Evolutionary conservation across 352 stramenopile species (phyloP), one percentile per base, ranked within the genome.

Genomic region (Aphanomyces astaci): DNA sequence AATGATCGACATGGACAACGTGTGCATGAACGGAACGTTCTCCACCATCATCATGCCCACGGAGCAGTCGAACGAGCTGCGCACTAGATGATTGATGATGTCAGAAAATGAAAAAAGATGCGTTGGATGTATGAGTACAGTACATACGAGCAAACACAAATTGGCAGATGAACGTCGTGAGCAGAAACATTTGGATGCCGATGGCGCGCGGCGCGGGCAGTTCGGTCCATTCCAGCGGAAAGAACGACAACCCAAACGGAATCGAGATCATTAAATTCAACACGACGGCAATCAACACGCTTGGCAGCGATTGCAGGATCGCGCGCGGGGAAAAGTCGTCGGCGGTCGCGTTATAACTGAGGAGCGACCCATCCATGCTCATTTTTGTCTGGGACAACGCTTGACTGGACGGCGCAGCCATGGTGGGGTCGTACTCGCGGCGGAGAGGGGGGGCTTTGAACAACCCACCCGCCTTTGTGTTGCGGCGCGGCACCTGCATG

Each of bases 21-120:
- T 88, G 74, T 97, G 89, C 80, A 94, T 95, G 76, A 98, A 98
- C 25, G 95, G 95, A 55, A 98, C 88, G 73, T 98, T 98, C 74
- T 98, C 95, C 36, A 98, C 90, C 93, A 98, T 98, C 86, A 97
- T 96, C 72, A 89, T 87, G 64, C 80, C 81, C 60, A 92, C 84
- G 0, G 80, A 71, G 10, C 84, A 79, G 53, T 89, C 78, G 54
- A 92, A 92, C 24, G 83, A 87, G 70, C 84, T 92, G 19, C 54
- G 54, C 25, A 32, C 54, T 63, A 48, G 9, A 36, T 40, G 15
- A 62, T 17, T 31, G 27, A 5, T 10, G n/a, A 2, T 40, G 52
- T 33, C 3, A 36, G n/a, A n/a, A n/a, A n/a, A n/a, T n/a, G n/a
- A n/a, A n/a, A n/a, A n/a, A n/a, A n/a, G n/a, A n/a, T n/a, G n/a